Percentiles rank a stretch among this genome's conserved stretches.
Evolutionary conservation across 352 stramenopile genomes (phyloP).

Genomic region (Globisporangium abappressorium): DNA sequence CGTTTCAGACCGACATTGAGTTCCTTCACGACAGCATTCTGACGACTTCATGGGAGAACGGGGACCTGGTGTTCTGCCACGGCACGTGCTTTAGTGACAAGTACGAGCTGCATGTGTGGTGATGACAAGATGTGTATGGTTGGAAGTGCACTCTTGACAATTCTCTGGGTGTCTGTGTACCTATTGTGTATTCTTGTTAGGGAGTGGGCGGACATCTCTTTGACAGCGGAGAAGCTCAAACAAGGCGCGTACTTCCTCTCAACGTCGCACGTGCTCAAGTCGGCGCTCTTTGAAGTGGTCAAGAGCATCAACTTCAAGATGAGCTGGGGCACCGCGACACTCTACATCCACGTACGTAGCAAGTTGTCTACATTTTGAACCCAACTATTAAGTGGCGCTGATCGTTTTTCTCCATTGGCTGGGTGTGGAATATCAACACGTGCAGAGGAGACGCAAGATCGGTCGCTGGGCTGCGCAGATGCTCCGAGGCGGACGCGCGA

Average conservation of each 20-base stretch:
- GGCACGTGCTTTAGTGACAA: slow-evolving; percentile 82
- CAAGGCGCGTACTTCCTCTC: slow-evolving; percentile 85
- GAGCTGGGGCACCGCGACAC: slow-evolving; percentile 79
- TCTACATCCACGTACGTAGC: slow-evolving; percentile 80
- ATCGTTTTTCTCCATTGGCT: background rate
- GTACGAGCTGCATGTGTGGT: slow-evolving; percentile 31
- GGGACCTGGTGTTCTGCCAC: slow-evolving; percentile 82
- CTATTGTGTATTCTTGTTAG: slow-evolving; percentile 22
- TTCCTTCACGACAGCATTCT: slow-evolving; percentile 71
- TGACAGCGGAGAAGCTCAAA: slow-evolving; percentile 78
- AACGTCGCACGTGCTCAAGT: slow-evolving; percentile 73
- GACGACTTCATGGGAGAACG: slow-evolving; percentile 62
- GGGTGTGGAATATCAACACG: background rate
- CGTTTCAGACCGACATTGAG: slow-evolving; percentile 58
- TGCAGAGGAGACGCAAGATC: slow-evolving; percentile 73
- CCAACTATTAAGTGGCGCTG: too few relatives aligned
- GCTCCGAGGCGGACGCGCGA: slow-evolving; percentile 72
- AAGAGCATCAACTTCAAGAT: slow-evolving; percentile 71
- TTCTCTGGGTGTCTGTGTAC: background rate
- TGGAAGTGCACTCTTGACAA: background rate
- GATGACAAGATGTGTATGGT: background rate
- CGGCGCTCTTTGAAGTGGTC: slow-evolving; percentile 80
- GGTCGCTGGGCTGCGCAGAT: slow-evolving; percentile 84
- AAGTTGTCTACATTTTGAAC: background rate
- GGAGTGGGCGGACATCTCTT: slow-evolving; percentile 77